Evolutionary conservation across 2,329 filamentous ascomycete species (phyloP).

Genomic region (Pseudofabraea citricarpa): DNA sequence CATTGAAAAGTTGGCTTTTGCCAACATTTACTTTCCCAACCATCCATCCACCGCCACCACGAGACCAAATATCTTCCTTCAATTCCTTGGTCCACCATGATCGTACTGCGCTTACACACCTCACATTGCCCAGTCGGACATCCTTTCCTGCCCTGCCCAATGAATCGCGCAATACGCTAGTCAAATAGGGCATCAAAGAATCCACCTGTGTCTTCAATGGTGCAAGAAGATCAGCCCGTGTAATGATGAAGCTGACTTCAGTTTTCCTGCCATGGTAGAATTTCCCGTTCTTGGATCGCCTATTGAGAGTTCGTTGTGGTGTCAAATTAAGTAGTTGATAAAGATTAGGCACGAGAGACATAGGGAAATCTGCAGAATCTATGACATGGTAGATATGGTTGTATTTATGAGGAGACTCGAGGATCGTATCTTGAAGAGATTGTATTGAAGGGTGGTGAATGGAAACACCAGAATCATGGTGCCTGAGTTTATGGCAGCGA

Average conservation of each 20-base stretch:
- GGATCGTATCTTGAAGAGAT: conserved; percentile 76
- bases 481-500: conserved; percentile 76
- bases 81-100: conserved; percentile 88
- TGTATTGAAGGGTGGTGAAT: conserved; percentile 79
- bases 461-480: conserved; percentile 67
- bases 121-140: conserved; percentile 81
- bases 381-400: conserved; percentile 96
- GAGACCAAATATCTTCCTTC: conserved; percentile 78
- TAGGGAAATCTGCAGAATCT: conserved; percentile 93
- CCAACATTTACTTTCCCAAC: conserved; percentile 98
- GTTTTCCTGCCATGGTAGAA: conserved; percentile 65
- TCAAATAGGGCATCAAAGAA: conserved; percentile 77
- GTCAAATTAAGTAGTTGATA: conserved; percentile 65
- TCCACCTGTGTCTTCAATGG: conserved; percentile 82
- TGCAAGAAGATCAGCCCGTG: conserved; percentile 78
- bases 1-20: conserved; percentile 87
- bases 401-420: conserved; percentile 81
- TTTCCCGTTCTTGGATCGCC: conserved; percentile 63
- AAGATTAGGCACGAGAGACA: conserved; percentile 81
- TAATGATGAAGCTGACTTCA: conserved; percentile 87
- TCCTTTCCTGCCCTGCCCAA: conserved; percentile 63
- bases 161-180: conserved; percentile 69
- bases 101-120: conserved; percentile 79
- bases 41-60: conserved; percentile 88
- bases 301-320: conserved; percentile 73